These are phyloP conservation scores for Gonium pectorale DNA, from an alignment of 139 green algal genomes.

Conservation along the genomic window DNA sequence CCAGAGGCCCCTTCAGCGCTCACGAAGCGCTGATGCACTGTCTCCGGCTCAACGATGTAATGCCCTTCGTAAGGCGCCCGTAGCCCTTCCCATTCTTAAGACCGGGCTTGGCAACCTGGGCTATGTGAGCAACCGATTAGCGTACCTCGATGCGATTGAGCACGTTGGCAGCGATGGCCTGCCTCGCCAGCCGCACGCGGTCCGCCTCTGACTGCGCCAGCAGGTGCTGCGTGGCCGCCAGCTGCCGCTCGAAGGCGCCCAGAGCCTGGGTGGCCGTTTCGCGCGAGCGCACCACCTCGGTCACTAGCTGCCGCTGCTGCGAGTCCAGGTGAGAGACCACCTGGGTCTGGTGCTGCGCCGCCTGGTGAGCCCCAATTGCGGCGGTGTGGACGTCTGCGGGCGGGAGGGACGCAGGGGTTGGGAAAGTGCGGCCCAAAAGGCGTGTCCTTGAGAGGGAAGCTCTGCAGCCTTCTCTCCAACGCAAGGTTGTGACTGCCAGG, in stretches of 20 bases:
- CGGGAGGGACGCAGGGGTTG: no score
- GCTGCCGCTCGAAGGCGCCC: conserved; percentile 27
- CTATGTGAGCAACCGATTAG: no score
- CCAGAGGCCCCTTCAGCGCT: no score
- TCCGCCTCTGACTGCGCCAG: conserved; percentile 36
- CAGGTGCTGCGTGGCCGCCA: conserved; percentile 20
- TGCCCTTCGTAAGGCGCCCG: no score
- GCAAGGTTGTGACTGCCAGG: no score
- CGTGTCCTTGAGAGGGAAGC: no score
- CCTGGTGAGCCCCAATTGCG: not conserved
- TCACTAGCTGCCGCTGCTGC: conserved; percentile 29
- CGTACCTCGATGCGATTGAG: conserved; percentile 26
- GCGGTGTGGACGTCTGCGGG: not conserved
- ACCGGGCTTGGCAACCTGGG: no score
- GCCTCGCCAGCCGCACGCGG: conserved; percentile 17
- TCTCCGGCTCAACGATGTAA: no score
- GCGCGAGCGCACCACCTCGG: not conserved
- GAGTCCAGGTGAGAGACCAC: not conserved
- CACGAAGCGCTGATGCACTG: no score
- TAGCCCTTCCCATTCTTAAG: no score
- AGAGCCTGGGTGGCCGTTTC: not conserved
- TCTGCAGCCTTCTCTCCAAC: no score
- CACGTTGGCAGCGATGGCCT: conserved; percentile 25
- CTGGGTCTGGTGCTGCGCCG: not conserved
- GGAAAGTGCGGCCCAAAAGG: no score